Evolutionary conservation across 208 protist genomes (phyloP), one percentile per base, ranked within the genome.

Genomic region (Crithidia expoeki): DNA sequence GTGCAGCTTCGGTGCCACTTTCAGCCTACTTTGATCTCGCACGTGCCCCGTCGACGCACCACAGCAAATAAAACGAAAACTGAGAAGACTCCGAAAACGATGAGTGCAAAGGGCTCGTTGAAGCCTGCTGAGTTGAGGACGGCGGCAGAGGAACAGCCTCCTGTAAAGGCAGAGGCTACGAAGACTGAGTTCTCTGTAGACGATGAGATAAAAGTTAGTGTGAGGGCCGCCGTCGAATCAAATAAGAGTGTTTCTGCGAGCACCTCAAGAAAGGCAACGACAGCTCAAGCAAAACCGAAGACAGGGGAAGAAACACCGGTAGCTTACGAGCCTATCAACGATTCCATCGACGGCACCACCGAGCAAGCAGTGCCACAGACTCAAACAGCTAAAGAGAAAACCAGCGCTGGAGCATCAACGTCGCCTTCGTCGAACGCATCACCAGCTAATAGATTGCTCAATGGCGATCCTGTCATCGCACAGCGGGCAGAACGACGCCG

Each of bases 31-130:
- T 25, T 19, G 12, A 40, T 46, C 28, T 36, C 49, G 4, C 59
- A 70, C n/a, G 71, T 57, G 38, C 63, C 71, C 11, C 62, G 46
- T 11, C 61, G 42, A 17, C 44, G 38, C 33, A 21, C 59, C 38
- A 44, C 51, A 11, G n/a, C 25, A 10, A 66, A 59, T 30, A 61
- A 56, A 33, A 34, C 25, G n/a, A 44, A n/a, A 2, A 9, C 56
- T 28, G 57, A n/a, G 17, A 52, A 36, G 36, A 2, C 38, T 23
- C 4, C 36, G n/a, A 64, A 38, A 21, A 44, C 3, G 17, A n/a
- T 9, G 10, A 52, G 19, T 23, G 27, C 42, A 40, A 30, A 62
- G 12, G 34, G 12, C 38, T 30, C 25, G 55, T 14, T 28, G 19
- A 60, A 40, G 33, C 16, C 51, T 4, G 4, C 32, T 14, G 19